These are phyloP conservation scores for Chytriomyces confervae DNA, from an alignment of 192 early-diverging fungal species.

Conservation along the genomic window DNA sequence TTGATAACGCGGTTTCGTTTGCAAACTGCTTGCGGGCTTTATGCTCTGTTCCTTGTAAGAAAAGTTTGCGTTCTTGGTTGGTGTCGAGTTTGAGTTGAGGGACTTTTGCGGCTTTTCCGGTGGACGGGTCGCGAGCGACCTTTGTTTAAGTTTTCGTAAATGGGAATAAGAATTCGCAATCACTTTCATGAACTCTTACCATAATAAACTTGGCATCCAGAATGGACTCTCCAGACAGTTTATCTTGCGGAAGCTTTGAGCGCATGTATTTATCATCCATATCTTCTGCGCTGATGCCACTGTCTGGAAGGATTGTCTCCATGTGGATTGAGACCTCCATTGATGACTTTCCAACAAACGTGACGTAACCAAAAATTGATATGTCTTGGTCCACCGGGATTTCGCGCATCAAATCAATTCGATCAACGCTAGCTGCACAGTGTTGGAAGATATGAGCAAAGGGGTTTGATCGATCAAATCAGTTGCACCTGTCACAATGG, in stretches of 20 bases:
- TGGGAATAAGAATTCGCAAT: not conserved
- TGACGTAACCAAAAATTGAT: constrained; percentile 79
- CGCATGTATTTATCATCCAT: constrained; percentile 16
- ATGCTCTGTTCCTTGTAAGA: constrained; percentile 67
- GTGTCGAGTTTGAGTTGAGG: constrained; percentile 75
- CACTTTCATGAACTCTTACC: constrained; percentile 31
- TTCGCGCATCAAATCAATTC: constrained; percentile 76
- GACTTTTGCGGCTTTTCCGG: constrained; percentile 69
- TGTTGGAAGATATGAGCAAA: not conserved
- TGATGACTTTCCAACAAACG: constrained; percentile 82
- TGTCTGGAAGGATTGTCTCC: constrained; percentile 19
- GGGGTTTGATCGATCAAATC: not conserved
- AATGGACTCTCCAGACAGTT: not conserved
- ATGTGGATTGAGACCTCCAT: constrained; percentile 73
- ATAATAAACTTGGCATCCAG: constrained; percentile 86
- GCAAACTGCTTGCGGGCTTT: constrained; percentile 58
- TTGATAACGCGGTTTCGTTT: constrained; percentile 58
- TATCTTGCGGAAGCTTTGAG: not conserved
- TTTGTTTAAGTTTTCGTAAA: constrained; percentile 12
- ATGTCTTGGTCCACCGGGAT: constrained; percentile 72
- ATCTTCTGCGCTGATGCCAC: constrained; percentile 28
- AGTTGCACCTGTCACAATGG: constrained; percentile 77
- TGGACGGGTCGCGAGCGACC: constrained; percentile 68
- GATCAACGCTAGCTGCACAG: constrained; percentile 74
- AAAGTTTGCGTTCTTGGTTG: constrained; percentile 74